Evolutionary conservation across 495 filamentous ascomycete genomes (phyloP).

Genomic region (Penicillium samsonianum): DNA sequence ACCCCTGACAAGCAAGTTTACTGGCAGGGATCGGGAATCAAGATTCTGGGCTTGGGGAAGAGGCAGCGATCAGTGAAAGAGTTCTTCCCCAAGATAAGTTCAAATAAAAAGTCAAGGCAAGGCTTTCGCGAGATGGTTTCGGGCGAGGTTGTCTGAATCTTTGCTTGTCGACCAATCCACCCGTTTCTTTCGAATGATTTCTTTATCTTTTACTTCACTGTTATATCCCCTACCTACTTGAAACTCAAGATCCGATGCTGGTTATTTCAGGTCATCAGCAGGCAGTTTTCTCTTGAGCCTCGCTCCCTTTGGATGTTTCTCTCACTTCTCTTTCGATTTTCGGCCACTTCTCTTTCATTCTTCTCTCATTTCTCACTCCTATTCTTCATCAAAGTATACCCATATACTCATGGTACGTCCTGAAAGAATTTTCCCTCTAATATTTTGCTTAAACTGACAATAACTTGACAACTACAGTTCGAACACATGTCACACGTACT

Average conservation of each 20-base stretch:
- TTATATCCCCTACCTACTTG: background rate
- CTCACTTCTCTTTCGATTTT: background rate
- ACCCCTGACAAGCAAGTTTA: too few relatives aligned
- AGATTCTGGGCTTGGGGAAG: too few relatives aligned
- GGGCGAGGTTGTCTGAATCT: too few relatives aligned
- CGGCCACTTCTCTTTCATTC: background rate
- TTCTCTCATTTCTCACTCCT: too few relatives aligned
- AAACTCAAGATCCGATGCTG: background rate
- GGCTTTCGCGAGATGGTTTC: too few relatives aligned
- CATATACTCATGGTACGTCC: background rate
- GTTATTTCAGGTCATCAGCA: background rate
- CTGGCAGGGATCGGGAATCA: too few relatives aligned
- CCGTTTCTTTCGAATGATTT: too few relatives aligned
- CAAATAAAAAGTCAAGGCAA: too few relatives aligned
- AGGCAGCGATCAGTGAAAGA: too few relatives aligned
- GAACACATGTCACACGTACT: background rate
- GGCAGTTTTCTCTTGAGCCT: background rate
- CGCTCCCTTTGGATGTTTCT: background rate
- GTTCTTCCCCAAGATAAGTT: too few relatives aligned
- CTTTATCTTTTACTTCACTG: too few relatives aligned
- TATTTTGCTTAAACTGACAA: background rate
- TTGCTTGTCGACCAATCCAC: too few relatives aligned
- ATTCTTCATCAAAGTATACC: background rate
- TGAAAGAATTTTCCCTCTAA: background rate
- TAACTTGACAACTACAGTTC: background rate